A percentile compares a stretch with the other conserved stretches of the same genome.
phyloP scores from a whole-genome alignment of 208 protist species.

The Leishmania tarentolae region DNA sequence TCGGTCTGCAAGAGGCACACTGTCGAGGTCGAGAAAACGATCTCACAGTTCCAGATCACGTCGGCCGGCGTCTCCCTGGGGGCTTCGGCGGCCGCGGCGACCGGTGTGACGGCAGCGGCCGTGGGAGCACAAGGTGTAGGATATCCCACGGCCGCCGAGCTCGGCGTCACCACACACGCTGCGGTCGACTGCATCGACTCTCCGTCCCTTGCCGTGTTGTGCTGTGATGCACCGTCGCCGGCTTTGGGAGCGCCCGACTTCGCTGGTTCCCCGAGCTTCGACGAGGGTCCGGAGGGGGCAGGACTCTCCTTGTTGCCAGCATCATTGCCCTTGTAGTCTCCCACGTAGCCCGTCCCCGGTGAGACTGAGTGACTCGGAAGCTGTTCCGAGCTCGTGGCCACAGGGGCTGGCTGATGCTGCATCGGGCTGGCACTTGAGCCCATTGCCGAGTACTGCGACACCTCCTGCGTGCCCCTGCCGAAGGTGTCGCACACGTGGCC shows the following conservation, averaged over 20 bases:
- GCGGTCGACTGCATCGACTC: neutral
- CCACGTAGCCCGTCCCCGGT: neutral
- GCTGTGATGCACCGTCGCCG: neutral
- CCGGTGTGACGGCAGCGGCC: neutral
- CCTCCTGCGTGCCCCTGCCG: neutral
- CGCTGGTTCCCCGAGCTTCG: neutral
- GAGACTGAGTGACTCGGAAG: neutral
- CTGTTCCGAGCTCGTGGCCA: neutral
- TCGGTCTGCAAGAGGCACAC: constrained; percentile 27
- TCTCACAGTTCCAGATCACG: constrained; percentile 18
- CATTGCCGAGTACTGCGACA: neutral
- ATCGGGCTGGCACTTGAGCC: neutral
- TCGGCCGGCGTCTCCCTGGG: constrained; percentile 7
- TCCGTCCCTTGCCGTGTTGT: neutral
- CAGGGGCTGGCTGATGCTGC: neutral
- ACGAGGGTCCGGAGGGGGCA: neutral
- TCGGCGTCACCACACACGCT: neutral
- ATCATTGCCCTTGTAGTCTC: neutral
- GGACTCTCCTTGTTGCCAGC: neutral
- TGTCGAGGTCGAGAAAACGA: neutral
- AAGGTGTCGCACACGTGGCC: neutral
- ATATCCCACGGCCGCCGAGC: neutral
- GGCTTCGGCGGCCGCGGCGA: neutral
- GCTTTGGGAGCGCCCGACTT: neutral
- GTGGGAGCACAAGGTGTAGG: neutral